Percentiles rank a stretch among this genome's conserved stretches.
Evolutionary conservation across 768 basidiomycete genomes (phyloP).

Genomic region (Hericium coralloides): DNA sequence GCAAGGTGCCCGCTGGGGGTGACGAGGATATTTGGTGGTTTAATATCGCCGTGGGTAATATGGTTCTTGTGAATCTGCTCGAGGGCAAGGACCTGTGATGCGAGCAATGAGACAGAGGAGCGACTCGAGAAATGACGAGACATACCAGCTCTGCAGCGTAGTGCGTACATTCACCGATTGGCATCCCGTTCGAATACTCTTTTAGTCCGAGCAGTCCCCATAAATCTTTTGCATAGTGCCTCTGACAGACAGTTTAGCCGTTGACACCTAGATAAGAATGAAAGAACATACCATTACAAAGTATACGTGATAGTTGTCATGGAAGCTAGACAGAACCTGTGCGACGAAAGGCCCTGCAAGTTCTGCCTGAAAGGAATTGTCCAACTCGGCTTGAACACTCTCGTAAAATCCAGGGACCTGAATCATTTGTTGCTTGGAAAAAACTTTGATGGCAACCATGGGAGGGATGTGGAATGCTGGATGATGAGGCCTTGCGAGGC

Average conservation of each 20-base stretch:
- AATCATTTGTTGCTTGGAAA: neutral
- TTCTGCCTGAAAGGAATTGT: neutral
- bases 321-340: neutral
- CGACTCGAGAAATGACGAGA: conserved; percentile 6
- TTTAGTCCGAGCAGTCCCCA: neutral
- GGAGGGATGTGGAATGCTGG: neutral
- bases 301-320: neutral
- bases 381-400: neutral
- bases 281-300: neutral
- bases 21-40: conserved; percentile 28
- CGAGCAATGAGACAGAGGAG: neutral
- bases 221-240: neutral
- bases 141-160: neutral
- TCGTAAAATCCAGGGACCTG: neutral
- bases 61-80: conserved; percentile 29
- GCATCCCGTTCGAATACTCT: neutral
- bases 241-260: neutral
- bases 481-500: neutral
- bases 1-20: conserved; percentile 9
- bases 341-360: neutral
- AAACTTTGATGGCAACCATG: neutral
- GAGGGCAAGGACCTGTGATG: conserved; percentile 7
- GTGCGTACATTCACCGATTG: neutral
- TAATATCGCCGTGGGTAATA: conserved; percentile 42
- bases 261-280: neutral